These are phyloP conservation scores for Platismatia glauca DNA, from an alignment of 495 filamentous ascomycete species.

Conservation along the genomic window DNA sequence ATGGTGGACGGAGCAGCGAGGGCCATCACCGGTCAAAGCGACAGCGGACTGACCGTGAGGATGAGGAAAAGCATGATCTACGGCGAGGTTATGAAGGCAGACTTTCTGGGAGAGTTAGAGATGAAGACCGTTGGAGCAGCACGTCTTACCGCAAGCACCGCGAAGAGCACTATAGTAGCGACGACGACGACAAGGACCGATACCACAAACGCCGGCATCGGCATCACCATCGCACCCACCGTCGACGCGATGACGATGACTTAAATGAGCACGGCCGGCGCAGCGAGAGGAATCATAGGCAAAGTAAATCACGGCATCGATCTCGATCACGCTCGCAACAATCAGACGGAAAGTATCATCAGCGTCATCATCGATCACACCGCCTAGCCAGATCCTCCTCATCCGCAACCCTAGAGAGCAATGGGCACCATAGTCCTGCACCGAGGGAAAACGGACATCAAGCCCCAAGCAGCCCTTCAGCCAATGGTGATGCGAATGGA, in stretches of 20 bases:
- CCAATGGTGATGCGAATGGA: slow-evolving; percentile 28
- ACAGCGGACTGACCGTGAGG: slow-evolving; percentile 21
- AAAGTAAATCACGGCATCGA: slow-evolving; percentile 25
- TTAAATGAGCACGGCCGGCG: slow-evolving; percentile 6
- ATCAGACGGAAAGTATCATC: slow-evolving; percentile 14
- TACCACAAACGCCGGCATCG: slow-evolving; percentile 20
- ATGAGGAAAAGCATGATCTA: slow-evolving; percentile 8
- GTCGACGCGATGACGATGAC: slow-evolving; percentile 15
- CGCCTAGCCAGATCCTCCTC: background rate
- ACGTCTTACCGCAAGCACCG: slow-evolving; percentile 2
- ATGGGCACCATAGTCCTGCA: slow-evolving; percentile 13
- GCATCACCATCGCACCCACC: slow-evolving; percentile 22
- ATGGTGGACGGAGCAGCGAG: slow-evolving; percentile 6
- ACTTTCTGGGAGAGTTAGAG: slow-evolving; percentile 13
- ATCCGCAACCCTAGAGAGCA: slow-evolving; percentile 5
- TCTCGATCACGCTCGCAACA: slow-evolving; percentile 27
- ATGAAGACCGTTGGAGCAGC: slow-evolving; percentile 5
- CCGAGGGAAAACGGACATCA: slow-evolving; percentile 25
- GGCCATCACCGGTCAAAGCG: slow-evolving; percentile 24
- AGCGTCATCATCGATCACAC: slow-evolving; percentile 16
- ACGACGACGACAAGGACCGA: slow-evolving; percentile 21
- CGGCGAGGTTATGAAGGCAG: slow-evolving; percentile 11
- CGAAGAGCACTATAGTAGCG: slow-evolving; percentile 12
- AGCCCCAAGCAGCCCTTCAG: slow-evolving; percentile 52
- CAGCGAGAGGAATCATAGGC: slow-evolving; percentile 15